phyloP scores from a whole-genome alignment of 306 rosid species.

The Fragaria vesca region DNA sequence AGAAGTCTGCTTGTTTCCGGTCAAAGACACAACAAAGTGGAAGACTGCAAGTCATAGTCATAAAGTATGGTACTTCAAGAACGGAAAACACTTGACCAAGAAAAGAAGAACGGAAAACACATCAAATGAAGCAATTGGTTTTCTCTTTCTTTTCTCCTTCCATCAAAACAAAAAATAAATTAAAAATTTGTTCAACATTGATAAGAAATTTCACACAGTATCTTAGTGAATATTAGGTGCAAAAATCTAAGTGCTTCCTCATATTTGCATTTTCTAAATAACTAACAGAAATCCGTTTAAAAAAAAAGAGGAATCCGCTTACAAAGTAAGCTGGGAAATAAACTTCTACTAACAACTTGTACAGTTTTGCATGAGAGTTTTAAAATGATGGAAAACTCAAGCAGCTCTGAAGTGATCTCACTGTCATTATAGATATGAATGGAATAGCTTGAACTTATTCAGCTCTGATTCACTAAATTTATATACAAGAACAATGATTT shows the following conservation, averaged over 20 bases:
- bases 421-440: background rate
- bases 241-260: background rate
- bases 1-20: conserved; percentile 61
- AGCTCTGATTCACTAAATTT: background rate
- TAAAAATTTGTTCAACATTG: background rate
- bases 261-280: background rate
- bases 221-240: background rate
- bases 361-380: conserved; percentile 1
- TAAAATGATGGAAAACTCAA: background rate
- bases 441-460: conserved; percentile 1
- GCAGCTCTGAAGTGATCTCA: background rate
- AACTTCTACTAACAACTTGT: background rate
- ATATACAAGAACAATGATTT: background rate
- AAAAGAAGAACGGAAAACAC: background rate
- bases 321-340: background rate
- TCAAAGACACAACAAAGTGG: conserved; percentile 45
- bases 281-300: background rate
- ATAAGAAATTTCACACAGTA: background rate
- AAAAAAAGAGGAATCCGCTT: background rate
- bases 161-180: background rate
- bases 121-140: background rate
- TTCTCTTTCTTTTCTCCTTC: background rate
- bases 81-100: no score
- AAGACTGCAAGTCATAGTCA: background rate
- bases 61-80: background rate